Conservation (phyloP, 2,329 filamentous ascomycete genomes). For the Blastomyces gilchristii region DNA sequence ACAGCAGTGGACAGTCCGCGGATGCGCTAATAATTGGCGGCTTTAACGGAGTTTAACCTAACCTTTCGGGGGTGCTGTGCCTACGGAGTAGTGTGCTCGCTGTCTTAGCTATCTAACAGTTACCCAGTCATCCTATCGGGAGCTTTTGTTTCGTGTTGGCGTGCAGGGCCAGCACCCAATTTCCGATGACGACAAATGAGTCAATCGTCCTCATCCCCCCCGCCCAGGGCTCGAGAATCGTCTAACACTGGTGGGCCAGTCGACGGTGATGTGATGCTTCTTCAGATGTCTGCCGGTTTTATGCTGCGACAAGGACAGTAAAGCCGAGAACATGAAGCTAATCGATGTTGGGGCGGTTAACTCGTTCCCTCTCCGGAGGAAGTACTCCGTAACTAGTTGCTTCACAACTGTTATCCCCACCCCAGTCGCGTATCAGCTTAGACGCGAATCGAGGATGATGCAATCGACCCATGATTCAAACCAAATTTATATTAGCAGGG, state of each 20-base stretch:
- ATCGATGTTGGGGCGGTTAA: background rate
- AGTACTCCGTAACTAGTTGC: background rate
- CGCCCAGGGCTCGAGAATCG: background rate
- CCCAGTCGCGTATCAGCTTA: background rate
- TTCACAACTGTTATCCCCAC: background rate
- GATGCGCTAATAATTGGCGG: background rate
- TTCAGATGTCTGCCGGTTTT: background rate
- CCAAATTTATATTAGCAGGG: background rate
- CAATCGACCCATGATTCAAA: background rate
- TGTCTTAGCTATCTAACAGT: no score
- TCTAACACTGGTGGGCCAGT: background rate
- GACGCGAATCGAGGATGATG: background rate
- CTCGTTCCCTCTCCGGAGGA: background rate
- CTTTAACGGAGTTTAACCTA: background rate
- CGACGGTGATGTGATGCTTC: background rate
- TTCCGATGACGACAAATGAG: background rate
- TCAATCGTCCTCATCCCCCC: background rate
- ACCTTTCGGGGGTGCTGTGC: background rate
- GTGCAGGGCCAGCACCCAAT: background rate
- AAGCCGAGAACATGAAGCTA: background rate
- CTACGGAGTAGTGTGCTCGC: no score
- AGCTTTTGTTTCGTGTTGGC: background rate
- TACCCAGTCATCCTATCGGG: background rate
- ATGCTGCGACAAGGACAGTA: background rate
- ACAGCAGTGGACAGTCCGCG: background rate